These are phyloP conservation scores for Casuarina cunninghamiana DNA, from an alignment of 306 rosid species.

Conservation along the genomic window DNA sequence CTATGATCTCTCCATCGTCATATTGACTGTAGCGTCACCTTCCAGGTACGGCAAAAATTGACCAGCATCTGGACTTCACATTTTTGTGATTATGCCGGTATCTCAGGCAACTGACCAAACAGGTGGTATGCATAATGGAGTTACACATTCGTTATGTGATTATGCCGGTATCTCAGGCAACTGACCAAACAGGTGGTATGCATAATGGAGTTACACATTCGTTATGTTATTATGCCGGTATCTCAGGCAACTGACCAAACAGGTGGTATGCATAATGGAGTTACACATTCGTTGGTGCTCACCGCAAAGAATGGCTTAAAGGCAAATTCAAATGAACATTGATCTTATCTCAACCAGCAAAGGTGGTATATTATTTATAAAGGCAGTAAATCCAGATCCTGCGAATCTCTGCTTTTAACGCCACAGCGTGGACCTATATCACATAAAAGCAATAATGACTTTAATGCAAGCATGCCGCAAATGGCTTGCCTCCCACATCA, in stretches of 20 bases:
- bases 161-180: not conserved
- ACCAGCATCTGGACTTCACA: not conserved
- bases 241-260: not conserved
- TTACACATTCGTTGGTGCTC: constrained; percentile 41
- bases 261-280: not conserved
- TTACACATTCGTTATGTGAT: not conserved
- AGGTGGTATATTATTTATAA: no score
- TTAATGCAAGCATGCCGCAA: no score
- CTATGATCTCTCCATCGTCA: not conserved
- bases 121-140: not conserved
- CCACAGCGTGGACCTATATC: no score
- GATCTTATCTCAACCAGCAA: no score
- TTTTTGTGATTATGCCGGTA: not conserved
- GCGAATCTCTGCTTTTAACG: no score
- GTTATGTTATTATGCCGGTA: not conserved
- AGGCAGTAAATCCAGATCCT: no score
- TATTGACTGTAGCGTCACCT: constrained; percentile 1
- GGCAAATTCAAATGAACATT: no score
- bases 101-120: not conserved
- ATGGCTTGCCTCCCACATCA: no score
- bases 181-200: constrained; percentile 4
- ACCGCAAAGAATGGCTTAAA: constrained; percentile 44
- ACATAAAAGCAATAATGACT: no score
- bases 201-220: no score
- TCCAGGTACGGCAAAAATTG: not conserved